These are phyloP conservation scores for Leptodontidium sp. DNA, from an alignment of 2,329 filamentous ascomycete genomes.

Conservation along the genomic window DNA sequence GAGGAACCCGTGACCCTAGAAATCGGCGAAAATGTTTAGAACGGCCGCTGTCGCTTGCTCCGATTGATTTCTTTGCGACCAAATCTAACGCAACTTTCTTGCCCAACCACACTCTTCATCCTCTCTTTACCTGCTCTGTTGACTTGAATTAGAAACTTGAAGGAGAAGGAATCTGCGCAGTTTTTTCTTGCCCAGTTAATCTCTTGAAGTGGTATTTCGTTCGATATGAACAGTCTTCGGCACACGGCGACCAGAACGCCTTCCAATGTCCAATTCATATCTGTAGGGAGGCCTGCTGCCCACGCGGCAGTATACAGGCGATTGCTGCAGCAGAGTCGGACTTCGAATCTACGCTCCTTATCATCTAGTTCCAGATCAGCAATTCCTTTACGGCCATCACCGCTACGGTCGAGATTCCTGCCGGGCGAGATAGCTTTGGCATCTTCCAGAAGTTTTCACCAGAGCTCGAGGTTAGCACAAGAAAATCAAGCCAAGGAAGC, in stretches of 20 bases:
- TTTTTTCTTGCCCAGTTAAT: conserved; percentile 25
- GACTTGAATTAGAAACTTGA: background rate
- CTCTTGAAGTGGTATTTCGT: background rate
- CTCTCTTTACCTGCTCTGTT: conserved; percentile 11
- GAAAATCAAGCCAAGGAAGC: conserved; percentile 40
- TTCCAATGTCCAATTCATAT: conserved; percentile 41
- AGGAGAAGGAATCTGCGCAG: conserved; percentile 6
- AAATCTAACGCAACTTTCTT: conserved; percentile 22
- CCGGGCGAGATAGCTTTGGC: conserved; percentile 43
- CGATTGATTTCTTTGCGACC: conserved; percentile 34
- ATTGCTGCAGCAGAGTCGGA: conserved; percentile 47
- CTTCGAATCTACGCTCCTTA: conserved; percentile 37
- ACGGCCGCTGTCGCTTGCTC: conserved; percentile 32
- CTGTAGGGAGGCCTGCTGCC: conserved; percentile 46
- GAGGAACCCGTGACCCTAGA: conserved; percentile 30
- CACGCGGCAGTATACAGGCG: conserved; percentile 46
- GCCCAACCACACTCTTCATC: conserved; percentile 15
- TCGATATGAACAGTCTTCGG: conserved; percentile 46
- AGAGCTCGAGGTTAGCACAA: conserved; percentile 38
- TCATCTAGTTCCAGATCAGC: conserved; percentile 47
- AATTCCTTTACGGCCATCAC: conserved; percentile 50
- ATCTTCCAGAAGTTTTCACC: conserved; percentile 39
- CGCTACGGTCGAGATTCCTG: conserved; percentile 50
- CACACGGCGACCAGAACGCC: conserved; percentile 40
- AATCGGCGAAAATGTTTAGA: conserved; percentile 41